Base-by-base conservation (phyloP, 2,329 filamentous ascomycete genomes). In the Dactylellina haptotyla region DNA sequence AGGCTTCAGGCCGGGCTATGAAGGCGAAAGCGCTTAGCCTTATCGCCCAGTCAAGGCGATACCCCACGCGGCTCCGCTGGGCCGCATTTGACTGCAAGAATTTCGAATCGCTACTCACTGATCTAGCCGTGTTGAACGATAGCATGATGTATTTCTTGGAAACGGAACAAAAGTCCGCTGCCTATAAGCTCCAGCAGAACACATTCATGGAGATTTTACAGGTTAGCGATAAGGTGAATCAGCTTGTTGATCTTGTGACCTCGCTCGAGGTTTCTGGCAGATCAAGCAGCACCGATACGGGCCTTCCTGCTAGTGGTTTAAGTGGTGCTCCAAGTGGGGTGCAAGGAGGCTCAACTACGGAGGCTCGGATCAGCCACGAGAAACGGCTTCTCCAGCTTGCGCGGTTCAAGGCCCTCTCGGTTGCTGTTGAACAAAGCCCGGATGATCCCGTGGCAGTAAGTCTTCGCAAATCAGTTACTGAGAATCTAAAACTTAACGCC, bases 171-270 rank as follows among this genome's bases (percentile, higher is more conserved):
- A 61, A 48, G 41, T 37, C 41, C 4, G 41, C 39, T 2, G 39
- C 43, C 18, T 50, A 48, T 18, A 18, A 61, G 18, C 41, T 50
- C 14, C 56, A 61, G 28, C 39, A 48, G 43, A 61, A 28, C 26
- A 32, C 56, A 32, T 61, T 61, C 43, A 50, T 61, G 39, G 16
- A 61, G 18, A 61, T 61, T 46, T 61, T 61, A 43, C 41, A 61
- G 41, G 43, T 61, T 34, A 61, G 56, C 56, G 26, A 61, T 26
- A 61, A 61, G 56, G 25, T 61, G 41, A 26, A 61, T 34, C 16
- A 61, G n/a, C 43, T 61, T 23, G 16, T 61, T 14, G 56, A 34
- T 20, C 39, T 61, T 37, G 41, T 61, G n/a, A 34, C 56, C 26
- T 61, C 56, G 20, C 43, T 61, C 4, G 43, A 61, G n/a, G 56